Evolutionary conservation across 2,329 filamentous ascomycete species (phyloP).

Genomic region (Pseudonectria buxi): DNA sequence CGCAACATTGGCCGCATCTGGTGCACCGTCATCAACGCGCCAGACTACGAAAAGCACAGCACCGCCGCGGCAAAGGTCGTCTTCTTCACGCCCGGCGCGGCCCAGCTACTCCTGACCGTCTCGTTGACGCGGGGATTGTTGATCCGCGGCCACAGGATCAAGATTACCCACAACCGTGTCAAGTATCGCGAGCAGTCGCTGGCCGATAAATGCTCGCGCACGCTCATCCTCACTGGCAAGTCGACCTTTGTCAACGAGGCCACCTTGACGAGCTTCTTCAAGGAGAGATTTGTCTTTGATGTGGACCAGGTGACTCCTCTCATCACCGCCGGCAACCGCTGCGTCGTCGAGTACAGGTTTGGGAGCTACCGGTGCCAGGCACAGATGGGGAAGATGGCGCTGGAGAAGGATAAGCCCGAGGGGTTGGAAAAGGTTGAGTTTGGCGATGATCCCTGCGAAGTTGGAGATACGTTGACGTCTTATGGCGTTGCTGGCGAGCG

Average conservation of each 20-base stretch:
- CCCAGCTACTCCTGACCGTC: slow-evolving; percentile 25
- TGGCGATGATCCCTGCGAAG: slow-evolving; percentile 32
- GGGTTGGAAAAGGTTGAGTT: slow-evolving; percentile 33
- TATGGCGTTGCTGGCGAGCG: slow-evolving; percentile 27
- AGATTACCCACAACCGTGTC: slow-evolving; percentile 43
- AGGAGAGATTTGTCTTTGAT: slow-evolving; percentile 38
- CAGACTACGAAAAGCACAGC: slow-evolving; percentile 30
- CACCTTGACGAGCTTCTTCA: slow-evolving; percentile 35
- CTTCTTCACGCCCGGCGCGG: slow-evolving; percentile 38
- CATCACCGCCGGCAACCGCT: slow-evolving; percentile 17
- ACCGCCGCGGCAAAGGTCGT: slow-evolving; percentile 42
- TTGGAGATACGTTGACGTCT: slow-evolving; percentile 25
- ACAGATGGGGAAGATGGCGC: slow-evolving; percentile 38
- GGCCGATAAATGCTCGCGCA: slow-evolving; percentile 33
- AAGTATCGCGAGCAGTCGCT: slow-evolving; percentile 28
- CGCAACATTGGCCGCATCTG: slow-evolving; percentile 43
- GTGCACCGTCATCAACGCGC: slow-evolving; percentile 45
- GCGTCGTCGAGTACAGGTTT: slow-evolving; percentile 44
- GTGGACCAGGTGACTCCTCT: slow-evolving; percentile 36
- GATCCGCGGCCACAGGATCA: slow-evolving; percentile 30
- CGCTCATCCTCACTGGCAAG: slow-evolving; percentile 44
- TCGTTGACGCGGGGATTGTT: slow-evolving; percentile 25
- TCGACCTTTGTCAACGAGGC: slow-evolving; percentile 35
- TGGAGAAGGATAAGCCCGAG: slow-evolving; percentile 28
- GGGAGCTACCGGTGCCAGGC: slow-evolving; percentile 50